A percentile compares a stretch with the other conserved stretches of the same genome.
Evolutionary conservation across 192 early-diverging fungal species (phyloP).

Genomic region (Chytriomyces confervae): DNA sequence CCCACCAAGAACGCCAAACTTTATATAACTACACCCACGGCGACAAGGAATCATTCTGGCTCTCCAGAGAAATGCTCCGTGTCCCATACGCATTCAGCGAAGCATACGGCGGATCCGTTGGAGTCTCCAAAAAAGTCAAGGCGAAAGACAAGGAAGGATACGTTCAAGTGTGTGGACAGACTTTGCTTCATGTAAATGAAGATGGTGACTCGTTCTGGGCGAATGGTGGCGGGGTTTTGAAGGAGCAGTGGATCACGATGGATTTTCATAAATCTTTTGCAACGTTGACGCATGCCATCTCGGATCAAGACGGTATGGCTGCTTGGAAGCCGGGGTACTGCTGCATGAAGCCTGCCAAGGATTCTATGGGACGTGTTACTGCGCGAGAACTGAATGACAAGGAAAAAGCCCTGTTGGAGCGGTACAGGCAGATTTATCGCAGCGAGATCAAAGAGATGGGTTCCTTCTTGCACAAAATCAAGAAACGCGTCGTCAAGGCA

Average conservation of each 20-base stretch:
- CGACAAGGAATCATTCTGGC: conserved; percentile 77
- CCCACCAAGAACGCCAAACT: neutral
- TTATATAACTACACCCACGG: conserved; percentile 1
- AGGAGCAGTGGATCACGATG: neutral
- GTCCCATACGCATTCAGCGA: conserved; percentile 58
- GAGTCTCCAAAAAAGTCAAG: conserved; percentile 44
- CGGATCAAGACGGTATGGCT: too few species aligned
- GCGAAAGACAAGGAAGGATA: neutral
- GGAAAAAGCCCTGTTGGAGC: neutral
- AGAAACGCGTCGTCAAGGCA: too few species aligned
- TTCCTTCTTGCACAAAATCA: too few species aligned
- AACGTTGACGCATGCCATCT: too few species aligned
- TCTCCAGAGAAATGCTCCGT: conserved; percentile 65
- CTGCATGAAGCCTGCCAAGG: too few species aligned
- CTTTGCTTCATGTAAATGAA: conserved; percentile 14
- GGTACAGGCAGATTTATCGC: conserved; percentile 15
- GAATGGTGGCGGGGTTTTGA: conserved; percentile 21
- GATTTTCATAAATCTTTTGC: neutral
- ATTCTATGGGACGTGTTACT: too few species aligned
- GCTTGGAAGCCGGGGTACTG: too few species aligned
- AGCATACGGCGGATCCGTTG: conserved; percentile 58
- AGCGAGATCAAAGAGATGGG: neutral
- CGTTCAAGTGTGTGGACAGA: neutral
- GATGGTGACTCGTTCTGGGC: conserved; percentile 15
- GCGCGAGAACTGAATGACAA: neutral